Evolutionary conservation across 2,329 filamentous ascomycete genomes (phyloP), one percentile per base, ranked within the genome.

Genomic region (Bretziella fagacearum): DNA sequence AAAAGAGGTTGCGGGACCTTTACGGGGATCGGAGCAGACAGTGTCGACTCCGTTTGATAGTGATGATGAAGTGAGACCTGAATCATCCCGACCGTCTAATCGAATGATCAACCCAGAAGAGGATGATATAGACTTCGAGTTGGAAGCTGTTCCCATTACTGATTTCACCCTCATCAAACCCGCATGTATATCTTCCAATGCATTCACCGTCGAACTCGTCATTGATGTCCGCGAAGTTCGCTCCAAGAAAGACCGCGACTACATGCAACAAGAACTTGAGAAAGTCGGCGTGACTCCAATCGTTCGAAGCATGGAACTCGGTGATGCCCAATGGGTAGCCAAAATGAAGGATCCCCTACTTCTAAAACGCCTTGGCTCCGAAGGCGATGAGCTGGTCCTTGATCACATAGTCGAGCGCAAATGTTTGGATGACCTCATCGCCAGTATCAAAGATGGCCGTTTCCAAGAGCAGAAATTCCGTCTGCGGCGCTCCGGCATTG

Each of bases 381-480:
- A 79, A 55, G 76, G 79, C 13, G 71, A 76, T 50, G 82, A 87
- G 58, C 62, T 89, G 10, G 74, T 85, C 40, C 66, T 91, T 3
- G 83, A 89, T 59, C 84, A 79, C 69, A 83, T 91, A 37, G 72
- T 86, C 1, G 84, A 91, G 62, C 71, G 84, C 51, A 91, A 91
- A 58, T 70, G 84, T 6, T 69, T 87, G 0, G 83, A 89, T 56
- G 84, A 91, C 58, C 64, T 91, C 40, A 70, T 89, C n/a, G 66
- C 71, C 44, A 86, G 81, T 52, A 84, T 91, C 62, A 85, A 82
- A 59, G 84, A 89, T 52, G 81, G 82, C 1, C 76, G 84, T 2
- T 89, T 86, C 55, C 79, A 81, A 54, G 84, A 91, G 58, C 84
- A 91, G 58, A 89, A 91, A 58, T 89, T 86, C 57, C 78, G 84